Percentiles rank a stretch among this genome's conserved stretches.
Conservation (phyloP, 1,139 yeast species). For the Debaryomycetaceae sp. region DNA sequence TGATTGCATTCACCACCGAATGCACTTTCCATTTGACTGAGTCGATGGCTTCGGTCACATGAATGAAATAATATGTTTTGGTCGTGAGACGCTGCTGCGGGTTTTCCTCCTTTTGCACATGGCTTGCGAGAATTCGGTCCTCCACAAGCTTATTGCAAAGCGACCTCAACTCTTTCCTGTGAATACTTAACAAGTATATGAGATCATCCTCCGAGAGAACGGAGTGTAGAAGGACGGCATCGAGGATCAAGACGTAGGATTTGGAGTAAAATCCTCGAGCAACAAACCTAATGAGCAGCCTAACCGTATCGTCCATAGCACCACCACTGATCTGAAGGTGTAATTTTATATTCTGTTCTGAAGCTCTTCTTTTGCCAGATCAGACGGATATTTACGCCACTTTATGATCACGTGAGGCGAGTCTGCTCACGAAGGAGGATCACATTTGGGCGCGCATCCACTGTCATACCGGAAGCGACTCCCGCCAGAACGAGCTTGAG, state of each 20-base stretch:
- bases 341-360: not conserved
- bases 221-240: constrained; percentile 86
- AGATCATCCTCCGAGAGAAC: constrained; percentile 94
- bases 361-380: not conserved
- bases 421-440: no score
- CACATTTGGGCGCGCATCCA: no score
- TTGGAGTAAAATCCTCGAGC: constrained; percentile 84
- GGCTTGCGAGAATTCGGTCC: constrained; percentile 66
- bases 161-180: constrained; percentile 81
- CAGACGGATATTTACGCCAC: not conserved
- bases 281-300: constrained; percentile 52
- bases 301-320: constrained; percentile 41
- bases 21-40: constrained; percentile 96
- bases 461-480: no score
- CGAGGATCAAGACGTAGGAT: constrained; percentile 79
- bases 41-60: constrained; percentile 90
- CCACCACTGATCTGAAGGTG: not conserved
- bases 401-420: no score
- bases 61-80: constrained; percentile 82
- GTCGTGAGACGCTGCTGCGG: constrained; percentile 64
- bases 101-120: constrained; percentile 81
- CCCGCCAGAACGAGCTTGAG: no score
- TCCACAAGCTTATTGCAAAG: constrained; percentile 79
- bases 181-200: constrained; percentile 73
- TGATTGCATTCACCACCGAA: constrained; percentile 70